These are phyloP conservation scores for Cyberlindnera mississippiensis DNA, from an alignment of 805 yeast genomes.

Conservation along the genomic window DNA sequence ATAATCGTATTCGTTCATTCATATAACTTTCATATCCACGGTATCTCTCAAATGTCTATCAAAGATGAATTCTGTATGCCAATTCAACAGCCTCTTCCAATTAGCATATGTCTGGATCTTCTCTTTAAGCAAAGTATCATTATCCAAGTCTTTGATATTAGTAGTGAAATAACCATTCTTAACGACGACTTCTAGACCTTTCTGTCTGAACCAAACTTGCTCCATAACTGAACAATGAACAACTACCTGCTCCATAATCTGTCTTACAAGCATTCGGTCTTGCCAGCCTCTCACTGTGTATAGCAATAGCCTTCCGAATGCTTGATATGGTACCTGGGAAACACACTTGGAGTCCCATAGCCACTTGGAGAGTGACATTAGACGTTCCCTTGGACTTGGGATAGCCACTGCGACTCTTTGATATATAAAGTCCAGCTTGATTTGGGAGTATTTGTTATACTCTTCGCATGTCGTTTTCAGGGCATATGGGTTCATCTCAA, in stretches of 20 bases:
- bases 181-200: constrained; percentile 12
- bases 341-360: constrained; percentile 19
- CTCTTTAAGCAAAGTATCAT: constrained; percentile 14
- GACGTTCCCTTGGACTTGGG: constrained; percentile 9
- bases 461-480: constrained; percentile 12
- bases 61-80: constrained; percentile 22
- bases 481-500: constrained; percentile 8
- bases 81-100: constrained; percentile 21
- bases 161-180: constrained; percentile 15
- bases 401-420: constrained; percentile 3
- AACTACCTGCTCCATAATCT: constrained; percentile 19
- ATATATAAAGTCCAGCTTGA: constrained; percentile 1
- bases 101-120: constrained; percentile 16
- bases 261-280: constrained; percentile 14
- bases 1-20: no score
- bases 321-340: constrained; percentile 22
- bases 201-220: constrained; percentile 15
- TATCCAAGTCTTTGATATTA: constrained; percentile 9
- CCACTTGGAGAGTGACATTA: constrained; percentile 20
- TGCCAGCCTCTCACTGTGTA: constrained; percentile 15
- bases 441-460: constrained; percentile 10
- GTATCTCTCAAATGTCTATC: constrained; percentile 14
- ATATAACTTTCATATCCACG: constrained; percentile 4
- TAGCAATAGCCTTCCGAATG: constrained; percentile 15
- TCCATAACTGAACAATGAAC: constrained; percentile 20